These are phyloP conservation scores for Solanum infundibuliforme DNA, from an alignment of 257 asterid species.

Conservation along the genomic window DNA sequence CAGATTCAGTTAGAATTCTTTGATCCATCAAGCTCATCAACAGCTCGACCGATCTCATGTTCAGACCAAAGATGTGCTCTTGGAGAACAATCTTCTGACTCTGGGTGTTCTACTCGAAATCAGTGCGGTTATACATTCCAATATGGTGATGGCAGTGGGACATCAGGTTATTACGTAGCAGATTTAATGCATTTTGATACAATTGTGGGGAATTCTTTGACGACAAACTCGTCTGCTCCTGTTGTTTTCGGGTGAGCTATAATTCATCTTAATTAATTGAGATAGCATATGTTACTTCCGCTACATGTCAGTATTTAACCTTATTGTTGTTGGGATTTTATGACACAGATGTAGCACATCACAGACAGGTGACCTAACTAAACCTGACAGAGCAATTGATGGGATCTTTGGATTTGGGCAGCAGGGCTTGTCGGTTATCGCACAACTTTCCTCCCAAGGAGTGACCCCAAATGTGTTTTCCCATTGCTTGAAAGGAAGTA, in stretches of 20 bases:
- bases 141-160: conserved; percentile 97
- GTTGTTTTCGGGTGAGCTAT: conserved; percentile 82
- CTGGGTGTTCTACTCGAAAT: conserved; percentile 44
- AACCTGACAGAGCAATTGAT: conserved; percentile 94
- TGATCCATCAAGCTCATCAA: conserved; percentile 68
- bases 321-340: conserved; percentile 48
- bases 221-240: conserved; percentile 59
- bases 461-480: conserved; percentile 68
- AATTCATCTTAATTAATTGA: neutral
- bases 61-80: conserved; percentile 67
- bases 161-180: conserved; percentile 73
- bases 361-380: conserved; percentile 82
- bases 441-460: conserved; percentile 87
- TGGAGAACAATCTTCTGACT: conserved; percentile 55
- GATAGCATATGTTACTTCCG: conserved; percentile 2
- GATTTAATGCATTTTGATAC: conserved; percentile 63
- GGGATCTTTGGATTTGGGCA: conserved; percentile 99
- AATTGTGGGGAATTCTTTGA: conserved; percentile 45
- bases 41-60: conserved; percentile 57
- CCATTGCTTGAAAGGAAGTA: conserved; percentile 78
- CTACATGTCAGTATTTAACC: neutral
- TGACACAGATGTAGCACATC: conserved; percentile 86
- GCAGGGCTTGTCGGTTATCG: conserved; percentile 75
- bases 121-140: conserved; percentile 83
- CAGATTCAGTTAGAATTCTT: conserved; percentile 83